Base-by-base conservation (phyloP, 805 yeast genomes). In the Wickerhamomyces bisporus region DNA sequence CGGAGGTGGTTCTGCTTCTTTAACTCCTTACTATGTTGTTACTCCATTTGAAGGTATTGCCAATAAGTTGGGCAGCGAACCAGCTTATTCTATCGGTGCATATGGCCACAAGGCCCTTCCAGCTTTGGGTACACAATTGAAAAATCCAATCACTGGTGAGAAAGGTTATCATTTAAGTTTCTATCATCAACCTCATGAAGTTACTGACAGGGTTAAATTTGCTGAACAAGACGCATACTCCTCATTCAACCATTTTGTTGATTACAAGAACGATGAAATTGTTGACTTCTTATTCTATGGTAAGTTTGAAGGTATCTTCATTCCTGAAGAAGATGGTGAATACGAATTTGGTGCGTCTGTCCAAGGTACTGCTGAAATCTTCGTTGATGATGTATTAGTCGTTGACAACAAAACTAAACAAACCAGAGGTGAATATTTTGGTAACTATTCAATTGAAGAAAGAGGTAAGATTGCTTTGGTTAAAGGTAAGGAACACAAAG, bases 1-100 rank as follows among this genome's bases (percentile, higher is more conserved):
- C 26, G 82, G 83, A 43, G 83, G 83, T 44, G 83, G 83, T 7
- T 75, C 81, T 20, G 80, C 81, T 31, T 61, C 75, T 8, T 55
- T 72, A 47, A 57, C 58, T 25, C 67, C 77, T 10, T 65, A 71
- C 50, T 71, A 73, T 52, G 58, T 62, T 14, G 62, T 70, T 6
- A 60, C 75, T 12, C 77, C 78, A 4, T 67, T 50, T 32, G 72
- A 73, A 13, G 76, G 71, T 15, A 68, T 75, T 36, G 34, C 48
- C 8, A 42, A 49, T 27, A 55, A 57, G 40, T 14, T 43, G 26
- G 58, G 52, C 7, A 5, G 20, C 3, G 42, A 44, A 14, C 26
- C 57, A 8, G 48, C 35, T 2, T 58, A 56, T 34, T 47, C 57
- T n/a, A 39, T 60, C 30, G 71, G 72, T 32, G 62, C 63, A 28